These are phyloP conservation scores for Graphilbum fragrans DNA, from an alignment of 2,329 filamentous ascomycete species.

Conservation along the genomic window DNA sequence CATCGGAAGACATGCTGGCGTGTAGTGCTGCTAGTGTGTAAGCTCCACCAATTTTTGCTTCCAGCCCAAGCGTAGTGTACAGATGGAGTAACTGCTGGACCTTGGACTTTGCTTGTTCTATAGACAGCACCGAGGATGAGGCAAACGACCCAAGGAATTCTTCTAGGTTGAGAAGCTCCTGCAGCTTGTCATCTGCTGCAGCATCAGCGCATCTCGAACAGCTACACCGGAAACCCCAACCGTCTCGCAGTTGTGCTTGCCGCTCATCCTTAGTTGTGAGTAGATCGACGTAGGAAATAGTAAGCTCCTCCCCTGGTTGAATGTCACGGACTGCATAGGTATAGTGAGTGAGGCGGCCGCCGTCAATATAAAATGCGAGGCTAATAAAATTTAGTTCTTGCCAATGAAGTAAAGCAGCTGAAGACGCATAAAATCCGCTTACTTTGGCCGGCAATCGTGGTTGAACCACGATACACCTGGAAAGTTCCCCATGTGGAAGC, in stretches of 20 bases:
- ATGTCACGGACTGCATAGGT: slow-evolving; percentile 24
- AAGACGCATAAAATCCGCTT: slow-evolving; percentile 7
- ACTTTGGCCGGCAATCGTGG: slow-evolving; percentile 29
- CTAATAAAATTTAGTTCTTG: not conserved
- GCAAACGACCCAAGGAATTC: slow-evolving; percentile 13
- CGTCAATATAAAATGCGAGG: slow-evolving; percentile 18
- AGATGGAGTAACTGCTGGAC: slow-evolving; percentile 17
- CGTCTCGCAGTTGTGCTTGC: slow-evolving; percentile 15
- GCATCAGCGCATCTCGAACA: slow-evolving; percentile 20
- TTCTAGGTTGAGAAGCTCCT: slow-evolving; percentile 16
- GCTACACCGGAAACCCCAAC: slow-evolving; percentile 23
- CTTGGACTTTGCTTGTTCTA: slow-evolving; percentile 12
- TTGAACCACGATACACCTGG: slow-evolving; percentile 23
- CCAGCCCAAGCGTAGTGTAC: slow-evolving; percentile 20
- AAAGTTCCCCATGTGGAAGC: slow-evolving; percentile 19
- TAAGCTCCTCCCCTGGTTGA: slow-evolving; percentile 22
- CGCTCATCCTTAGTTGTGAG: slow-evolving; percentile 15
- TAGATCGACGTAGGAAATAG: slow-evolving; percentile 22
- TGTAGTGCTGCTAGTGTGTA: slow-evolving; percentile 26
- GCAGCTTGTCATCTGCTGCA: slow-evolving; percentile 20
- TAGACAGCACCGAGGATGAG: not conserved
- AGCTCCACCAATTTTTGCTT: slow-evolving; percentile 20
- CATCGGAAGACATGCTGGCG: slow-evolving; percentile 22
- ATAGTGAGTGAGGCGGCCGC: slow-evolving; percentile 22
- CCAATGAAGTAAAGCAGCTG: not conserved